Conservation (phyloP, 495 filamentous ascomycete genomes). For the Xanthoparmelia taractica region DNA sequence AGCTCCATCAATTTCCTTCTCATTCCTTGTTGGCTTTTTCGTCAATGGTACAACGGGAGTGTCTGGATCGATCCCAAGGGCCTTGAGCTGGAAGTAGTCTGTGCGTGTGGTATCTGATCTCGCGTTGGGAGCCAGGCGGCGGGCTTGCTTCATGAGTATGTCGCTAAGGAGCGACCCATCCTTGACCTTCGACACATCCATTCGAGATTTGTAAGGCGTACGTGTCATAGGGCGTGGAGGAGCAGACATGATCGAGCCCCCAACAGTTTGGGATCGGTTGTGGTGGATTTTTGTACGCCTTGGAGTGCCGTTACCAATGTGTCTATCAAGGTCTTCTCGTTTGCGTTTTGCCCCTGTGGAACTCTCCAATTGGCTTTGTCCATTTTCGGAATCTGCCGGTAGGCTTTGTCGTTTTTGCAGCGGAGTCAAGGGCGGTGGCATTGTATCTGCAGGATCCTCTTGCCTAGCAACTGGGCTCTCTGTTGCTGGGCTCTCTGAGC, state of each 20-base stretch:
- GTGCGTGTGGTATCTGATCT: slow-evolving; percentile 23
- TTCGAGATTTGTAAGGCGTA: not conserved
- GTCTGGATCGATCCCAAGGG: slow-evolving; percentile 27
- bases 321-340: slow-evolving; percentile 9
- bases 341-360: slow-evolving; percentile 14
- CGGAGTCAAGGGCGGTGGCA: slow-evolving; percentile 18
- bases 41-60: slow-evolving; percentile 22
- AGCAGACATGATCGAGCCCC: slow-evolving; percentile 14
- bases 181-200: slow-evolving; percentile 11
- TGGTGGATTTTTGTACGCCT: slow-evolving; percentile 11
- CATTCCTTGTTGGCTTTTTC: slow-evolving; percentile 13
- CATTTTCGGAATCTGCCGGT: slow-evolving; percentile 17
- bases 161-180: slow-evolving; percentile 18
- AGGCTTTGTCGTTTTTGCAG: slow-evolving; percentile 22
- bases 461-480: not conserved
- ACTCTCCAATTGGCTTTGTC: not conserved
- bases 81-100: slow-evolving; percentile 28
- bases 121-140: slow-evolving; percentile 11
- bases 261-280: slow-evolving; percentile 12
- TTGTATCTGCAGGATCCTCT: not conserved
- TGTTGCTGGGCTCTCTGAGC: not conserved
- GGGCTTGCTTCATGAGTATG: slow-evolving; percentile 19
- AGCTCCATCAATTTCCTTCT: slow-evolving; percentile 10
- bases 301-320: not conserved
- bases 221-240: slow-evolving; percentile 8